A percentile compares a stretch with the other conserved stretches of the same genome.
Conservation (phyloP, 176 grass and related monocot genomes). For the Rhipidocladum racemiflorum region DNA sequence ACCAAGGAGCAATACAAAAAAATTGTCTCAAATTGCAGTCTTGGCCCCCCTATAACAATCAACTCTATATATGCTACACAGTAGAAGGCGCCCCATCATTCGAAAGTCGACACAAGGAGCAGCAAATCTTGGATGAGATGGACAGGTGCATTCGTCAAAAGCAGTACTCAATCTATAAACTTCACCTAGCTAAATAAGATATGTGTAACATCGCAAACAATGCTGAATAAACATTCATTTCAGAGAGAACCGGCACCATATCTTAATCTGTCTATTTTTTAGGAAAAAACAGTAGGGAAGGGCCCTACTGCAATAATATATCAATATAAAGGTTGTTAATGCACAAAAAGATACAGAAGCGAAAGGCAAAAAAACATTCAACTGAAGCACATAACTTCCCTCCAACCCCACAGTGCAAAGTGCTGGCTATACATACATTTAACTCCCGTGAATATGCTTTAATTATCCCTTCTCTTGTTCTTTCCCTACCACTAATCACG, state of each 20-base stretch:
- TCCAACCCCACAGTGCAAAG: slow-evolving; percentile 20
- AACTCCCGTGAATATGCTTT: slow-evolving; percentile 31
- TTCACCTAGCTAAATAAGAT: slow-evolving; percentile 32
- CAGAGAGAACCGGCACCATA: too few relatives aligned
- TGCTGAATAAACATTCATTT: slow-evolving; percentile 5
- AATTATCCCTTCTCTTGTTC: slow-evolving; percentile 17
- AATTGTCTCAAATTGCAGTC: slow-evolving; percentile 14
- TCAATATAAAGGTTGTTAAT: too few relatives aligned
- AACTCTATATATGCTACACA: slow-evolving; percentile 21
- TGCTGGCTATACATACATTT: slow-evolving; percentile 31
- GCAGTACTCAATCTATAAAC: slow-evolving; percentile 11
- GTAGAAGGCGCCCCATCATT: slow-evolving; percentile 17
- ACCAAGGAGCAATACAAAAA: slow-evolving; percentile 22
- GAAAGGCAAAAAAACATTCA: too few relatives aligned
- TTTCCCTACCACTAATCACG: slow-evolving; percentile 35
- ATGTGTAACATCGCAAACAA: slow-evolving; percentile 25
- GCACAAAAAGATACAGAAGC: too few relatives aligned
- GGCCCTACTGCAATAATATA: too few relatives aligned
- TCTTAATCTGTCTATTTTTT: too few relatives aligned
- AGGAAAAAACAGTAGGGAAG: too few relatives aligned
- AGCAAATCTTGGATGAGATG: slow-evolving; percentile 29
- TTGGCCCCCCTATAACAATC: slow-evolving; percentile 31
- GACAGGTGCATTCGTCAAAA: slow-evolving; percentile 29
- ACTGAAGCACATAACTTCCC: slow-evolving; percentile 24
- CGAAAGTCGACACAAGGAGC: slow-evolving; percentile 3